Evolutionary conservation across 441 rosid species (phyloP).

Genomic region (Populus trichocarpa): DNA sequence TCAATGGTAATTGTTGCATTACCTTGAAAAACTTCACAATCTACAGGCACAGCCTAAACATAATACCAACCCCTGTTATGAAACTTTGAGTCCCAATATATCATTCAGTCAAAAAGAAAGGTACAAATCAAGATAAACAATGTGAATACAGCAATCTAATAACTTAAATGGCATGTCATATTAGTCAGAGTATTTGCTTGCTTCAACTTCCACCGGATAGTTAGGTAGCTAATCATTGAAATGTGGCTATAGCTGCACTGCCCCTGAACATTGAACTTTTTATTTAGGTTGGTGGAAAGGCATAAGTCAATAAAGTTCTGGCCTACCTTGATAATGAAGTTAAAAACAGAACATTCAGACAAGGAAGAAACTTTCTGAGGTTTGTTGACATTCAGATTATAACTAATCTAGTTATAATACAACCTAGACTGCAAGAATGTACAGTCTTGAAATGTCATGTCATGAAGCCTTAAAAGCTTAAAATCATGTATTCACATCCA

Average conservation of each 20-base stretch:
- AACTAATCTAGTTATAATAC: not conserved
- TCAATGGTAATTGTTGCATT: conserved; percentile 87
- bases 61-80: conserved; percentile 21
- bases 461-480: not conserved
- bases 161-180: conserved; percentile 5
- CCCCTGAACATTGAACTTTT: not conserved
- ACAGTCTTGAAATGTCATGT: not conserved
- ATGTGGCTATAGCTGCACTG: not conserved
- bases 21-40: conserved; percentile 90
- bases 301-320: not conserved
- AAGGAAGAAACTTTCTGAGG: not conserved
- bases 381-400: not conserved
- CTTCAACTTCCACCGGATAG: not conserved
- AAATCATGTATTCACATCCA: not conserved
- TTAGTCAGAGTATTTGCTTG: not conserved
- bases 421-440: not conserved
- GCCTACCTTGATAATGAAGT: conserved; percentile 3
- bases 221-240: not conserved
- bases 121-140: conserved; percentile 6
- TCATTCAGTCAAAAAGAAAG: not conserved
- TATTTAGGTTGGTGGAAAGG: not conserved
- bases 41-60: conserved; percentile 86
- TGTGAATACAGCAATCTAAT: not conserved
- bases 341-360: not conserved
- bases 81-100: conserved; percentile 6